phyloP scores from a whole-genome alignment of 2,329 filamentous ascomycete species.

The Rutstroemia sp. region DNA sequence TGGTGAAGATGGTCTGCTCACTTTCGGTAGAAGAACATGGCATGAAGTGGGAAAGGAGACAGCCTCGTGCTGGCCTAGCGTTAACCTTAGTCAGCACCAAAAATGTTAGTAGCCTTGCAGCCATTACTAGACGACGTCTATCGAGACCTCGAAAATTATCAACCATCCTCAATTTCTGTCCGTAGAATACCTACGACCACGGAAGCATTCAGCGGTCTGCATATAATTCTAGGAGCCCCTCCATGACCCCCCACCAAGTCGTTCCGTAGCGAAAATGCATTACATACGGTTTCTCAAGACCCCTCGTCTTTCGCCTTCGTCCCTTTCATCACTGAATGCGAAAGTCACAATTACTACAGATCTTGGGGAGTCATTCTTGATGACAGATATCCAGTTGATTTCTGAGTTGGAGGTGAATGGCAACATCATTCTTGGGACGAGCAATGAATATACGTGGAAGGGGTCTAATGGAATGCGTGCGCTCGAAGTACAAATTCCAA shows the following conservation, averaged over 20 bases:
- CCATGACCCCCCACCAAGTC: not conserved
- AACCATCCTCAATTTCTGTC: too few species aligned
- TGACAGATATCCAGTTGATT: constrained; percentile 24
- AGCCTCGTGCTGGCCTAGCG: too few species aligned
- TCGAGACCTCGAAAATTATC: too few species aligned
- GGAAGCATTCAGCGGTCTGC: too few species aligned
- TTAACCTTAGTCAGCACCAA: too few species aligned
- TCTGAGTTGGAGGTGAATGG: constrained; percentile 13
- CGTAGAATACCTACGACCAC: too few species aligned
- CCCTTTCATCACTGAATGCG: constrained; percentile 33
- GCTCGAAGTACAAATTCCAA: constrained; percentile 19
- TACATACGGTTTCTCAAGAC: constrained; percentile 64
- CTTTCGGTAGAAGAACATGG: too few species aligned
- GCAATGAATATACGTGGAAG: constrained; percentile 20
- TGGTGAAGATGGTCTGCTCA: too few species aligned
- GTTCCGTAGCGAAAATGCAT: constrained; percentile 36
- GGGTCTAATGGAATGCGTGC: constrained; percentile 21
- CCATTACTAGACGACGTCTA: too few species aligned
- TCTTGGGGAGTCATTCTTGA: constrained; percentile 40
- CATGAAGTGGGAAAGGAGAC: too few species aligned
- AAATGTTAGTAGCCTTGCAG: too few species aligned
- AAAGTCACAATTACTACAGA: constrained; percentile 60
- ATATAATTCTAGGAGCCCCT: too few species aligned
- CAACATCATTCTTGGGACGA: not conserved
- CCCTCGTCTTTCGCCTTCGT: constrained; percentile 38